These are phyloP conservation scores for Fraxinus nigra DNA, from an alignment of 305 asterid species.

Conservation along the genomic window DNA sequence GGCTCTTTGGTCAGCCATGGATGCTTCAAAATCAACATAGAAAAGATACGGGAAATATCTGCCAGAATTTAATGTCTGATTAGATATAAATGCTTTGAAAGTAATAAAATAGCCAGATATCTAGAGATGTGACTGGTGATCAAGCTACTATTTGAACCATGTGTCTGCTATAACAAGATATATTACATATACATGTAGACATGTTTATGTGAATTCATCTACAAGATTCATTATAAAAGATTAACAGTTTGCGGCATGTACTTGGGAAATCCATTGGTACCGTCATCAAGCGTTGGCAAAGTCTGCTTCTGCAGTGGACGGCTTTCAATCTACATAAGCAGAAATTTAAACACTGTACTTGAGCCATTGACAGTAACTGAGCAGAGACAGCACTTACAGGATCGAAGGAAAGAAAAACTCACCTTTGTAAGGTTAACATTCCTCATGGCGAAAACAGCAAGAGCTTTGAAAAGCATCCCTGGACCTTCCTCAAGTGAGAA, in stretches of 20 bases:
- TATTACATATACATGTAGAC: conserved; percentile 6
- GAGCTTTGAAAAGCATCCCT: conserved; percentile 97
- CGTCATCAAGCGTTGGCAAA: conserved; percentile 53
- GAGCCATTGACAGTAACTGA: conserved; percentile 15
- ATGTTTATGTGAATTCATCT: conserved; percentile 13
- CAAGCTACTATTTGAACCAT: conserved; percentile 5
- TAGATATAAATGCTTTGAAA: conserved; percentile 14
- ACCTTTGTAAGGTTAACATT: conserved; percentile 93
- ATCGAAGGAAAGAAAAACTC: conserved; percentile 18
- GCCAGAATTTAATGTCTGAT: conserved; percentile 21
- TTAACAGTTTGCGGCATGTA: conserved; percentile 32
- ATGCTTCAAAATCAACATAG: conserved; percentile 97
- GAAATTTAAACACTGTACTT: conserved; percentile 6
- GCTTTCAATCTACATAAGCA: conserved; percentile 77
- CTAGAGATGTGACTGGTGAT: conserved; percentile 10
- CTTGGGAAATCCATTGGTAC: conserved; percentile 63
- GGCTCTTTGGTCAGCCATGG: conserved; percentile 98
- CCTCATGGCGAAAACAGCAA: conserved; percentile 95
- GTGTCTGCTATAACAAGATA: background rate
- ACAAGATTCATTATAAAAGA: conserved; percentile 5
- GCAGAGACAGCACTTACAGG: conserved; percentile 9
- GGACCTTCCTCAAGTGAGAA: conserved; percentile 99
- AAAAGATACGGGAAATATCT: conserved; percentile 94
- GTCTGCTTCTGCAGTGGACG: conserved; percentile 90
- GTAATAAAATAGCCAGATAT: conserved; percentile 2